These are phyloP conservation scores for Cladosporium sp. DNA, from an alignment of 2,329 filamentous ascomycete species.

Conservation along the genomic window DNA sequence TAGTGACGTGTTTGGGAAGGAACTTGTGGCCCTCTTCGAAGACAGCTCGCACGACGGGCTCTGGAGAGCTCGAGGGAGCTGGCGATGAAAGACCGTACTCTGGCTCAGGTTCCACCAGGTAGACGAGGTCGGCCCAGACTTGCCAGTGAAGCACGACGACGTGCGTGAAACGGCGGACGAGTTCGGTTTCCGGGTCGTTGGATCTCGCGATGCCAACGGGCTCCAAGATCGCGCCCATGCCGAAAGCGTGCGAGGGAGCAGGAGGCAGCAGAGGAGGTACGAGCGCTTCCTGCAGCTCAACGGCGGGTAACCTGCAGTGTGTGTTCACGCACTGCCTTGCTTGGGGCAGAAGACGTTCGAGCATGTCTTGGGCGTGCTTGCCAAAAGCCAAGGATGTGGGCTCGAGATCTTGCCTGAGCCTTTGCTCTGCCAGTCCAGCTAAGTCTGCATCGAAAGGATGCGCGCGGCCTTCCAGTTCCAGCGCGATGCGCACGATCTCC, in stretches of 20 bases:
- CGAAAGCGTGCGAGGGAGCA: background rate
- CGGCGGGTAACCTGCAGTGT: constrained; percentile 33
- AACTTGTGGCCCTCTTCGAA: constrained; percentile 26
- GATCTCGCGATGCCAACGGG: background rate
- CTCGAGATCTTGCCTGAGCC: constrained; percentile 29
- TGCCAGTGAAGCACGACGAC: constrained; percentile 83
- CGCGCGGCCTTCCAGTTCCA: constrained; percentile 26
- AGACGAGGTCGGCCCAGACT: constrained; percentile 74
- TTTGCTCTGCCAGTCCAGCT: constrained; percentile 31
- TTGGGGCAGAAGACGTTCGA: constrained; percentile 30
- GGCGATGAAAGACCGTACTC: constrained; percentile 7
- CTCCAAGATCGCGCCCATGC: constrained; percentile 12
- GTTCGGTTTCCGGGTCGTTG: constrained; percentile 41
- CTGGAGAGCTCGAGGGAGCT: constrained; percentile 14
- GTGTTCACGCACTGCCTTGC: constrained; percentile 29
- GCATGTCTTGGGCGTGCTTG: constrained; percentile 24
- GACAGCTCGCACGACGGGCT: constrained; percentile 25
- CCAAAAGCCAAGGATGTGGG: constrained; percentile 24
- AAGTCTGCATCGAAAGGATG: constrained; percentile 19
- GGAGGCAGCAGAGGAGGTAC: constrained; percentile 19
- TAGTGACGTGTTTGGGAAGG: constrained; percentile 25
- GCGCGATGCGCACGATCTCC: constrained; percentile 40
- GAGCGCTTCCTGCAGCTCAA: constrained; percentile 41
- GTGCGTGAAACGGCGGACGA: constrained; percentile 74
- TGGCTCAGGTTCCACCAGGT: constrained; percentile 34